Evolutionary conservation across 345 rosid species (phyloP).

Genomic region (Anastatica hierochuntica): DNA sequence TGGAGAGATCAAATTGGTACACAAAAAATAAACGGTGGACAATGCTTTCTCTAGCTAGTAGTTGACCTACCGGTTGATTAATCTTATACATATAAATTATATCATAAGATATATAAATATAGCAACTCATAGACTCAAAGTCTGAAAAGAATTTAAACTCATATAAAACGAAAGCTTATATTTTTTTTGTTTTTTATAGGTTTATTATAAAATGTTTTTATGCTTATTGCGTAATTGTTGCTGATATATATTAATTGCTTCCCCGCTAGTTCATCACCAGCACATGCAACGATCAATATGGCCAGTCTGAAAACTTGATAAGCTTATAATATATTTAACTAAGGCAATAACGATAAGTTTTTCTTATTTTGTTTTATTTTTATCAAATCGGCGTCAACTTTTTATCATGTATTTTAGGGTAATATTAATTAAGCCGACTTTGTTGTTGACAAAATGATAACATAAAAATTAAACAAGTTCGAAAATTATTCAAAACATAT

Average conservation of each 20-base stretch:
- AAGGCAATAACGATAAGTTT: not conserved
- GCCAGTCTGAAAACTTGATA: conserved; percentile 11
- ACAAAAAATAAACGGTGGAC: no score
- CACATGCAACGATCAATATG: conserved; percentile 26
- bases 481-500: not conserved
- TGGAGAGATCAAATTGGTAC: not conserved
- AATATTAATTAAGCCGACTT: no score
- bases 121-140: no score
- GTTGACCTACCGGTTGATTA: conserved; percentile 21
- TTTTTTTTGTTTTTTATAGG: not conserved
- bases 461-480: not conserved
- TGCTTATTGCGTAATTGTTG: conserved; percentile 18
- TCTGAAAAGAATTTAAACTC: not conserved
- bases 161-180: not conserved
- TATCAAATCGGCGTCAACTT: conserved; percentile 30
- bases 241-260: conserved; percentile 27
- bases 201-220: not conserved
- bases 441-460: conserved; percentile 6
- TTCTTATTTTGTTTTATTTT: not conserved
- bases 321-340: conserved; percentile 1
- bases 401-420: no score
- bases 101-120: not conserved
- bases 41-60: conserved; percentile 11
- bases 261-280: conserved; percentile 20
- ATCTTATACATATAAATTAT: not conserved